Base-by-base conservation (phyloP, 768 basidiomycete species). In the Rhodotorula sphaerocarpa region DNA sequence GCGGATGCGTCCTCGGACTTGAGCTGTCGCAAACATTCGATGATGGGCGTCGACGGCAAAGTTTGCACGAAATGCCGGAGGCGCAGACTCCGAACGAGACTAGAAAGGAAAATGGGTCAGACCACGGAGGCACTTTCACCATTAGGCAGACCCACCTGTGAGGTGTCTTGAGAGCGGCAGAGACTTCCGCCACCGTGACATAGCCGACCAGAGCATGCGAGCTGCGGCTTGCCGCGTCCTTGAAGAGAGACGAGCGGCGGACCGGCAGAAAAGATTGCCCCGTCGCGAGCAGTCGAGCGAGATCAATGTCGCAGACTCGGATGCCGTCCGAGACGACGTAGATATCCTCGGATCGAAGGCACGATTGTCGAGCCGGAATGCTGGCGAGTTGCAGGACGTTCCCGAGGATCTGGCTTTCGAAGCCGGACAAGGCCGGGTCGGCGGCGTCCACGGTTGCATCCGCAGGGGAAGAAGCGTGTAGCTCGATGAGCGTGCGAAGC, bases 401-500 rank as follows among this genome's bases (percentile, higher is more conserved):
- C 0, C 23, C 20, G 2, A 59, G 47, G 7, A 64, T 2, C 6
- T 34, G 47, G 15, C 44, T 53, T 30, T 64, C 63, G 3, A 30
- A 63, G 43, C 2, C 27, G 18, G 27, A 11, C 50, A 3, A 7
- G 28, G n/a, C n/a, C n/a, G n/a, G n/a, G n/a, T n/a, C n/a, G n/a
- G n/a, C n/a, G n/a, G n/a, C n/a, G n/a, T n/a, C n/a, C n/a, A n/a
- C n/a, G n/a, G n/a, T n/a, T n/a, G n/a, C n/a, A n/a, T n/a, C n/a
- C n/a, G n/a, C n/a, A n/a, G n/a, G n/a, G n/a, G n/a, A n/a, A n/a
- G n/a, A n/a, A 31, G 16, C 39, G 36, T 78, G 77, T 50, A 78
- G 75, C 42, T 75, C 73, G 27, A 78, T 64, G 69, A 78, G 76
- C 15, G 74, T 74, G 62, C 75, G 75, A 9, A 78, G 70, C 61